Evolutionary conservation across 2,329 filamentous ascomycete species (phyloP), one percentile per base, ranked within the genome.

Genomic region (Hypoxylon sp.): DNA sequence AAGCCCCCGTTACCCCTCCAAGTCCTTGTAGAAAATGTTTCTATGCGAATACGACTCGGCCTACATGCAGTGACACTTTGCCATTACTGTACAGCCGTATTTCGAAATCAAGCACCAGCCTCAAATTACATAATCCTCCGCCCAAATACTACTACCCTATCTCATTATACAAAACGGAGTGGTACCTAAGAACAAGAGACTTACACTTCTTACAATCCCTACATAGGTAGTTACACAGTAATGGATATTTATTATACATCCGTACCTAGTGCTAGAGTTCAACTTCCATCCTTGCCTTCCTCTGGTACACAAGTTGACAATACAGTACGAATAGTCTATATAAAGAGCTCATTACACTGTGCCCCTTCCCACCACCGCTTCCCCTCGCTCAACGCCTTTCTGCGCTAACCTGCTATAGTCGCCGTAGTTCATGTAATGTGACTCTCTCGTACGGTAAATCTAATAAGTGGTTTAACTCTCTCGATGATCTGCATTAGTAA

Each of bases 401-500:
- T 2, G 12, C 25, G 16, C 16, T 51, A 51, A 12, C 9, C 39
- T 45, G 21, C 41, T 32, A 30, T 29, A 45, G 16, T 55, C 11
- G 23, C 51, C 37, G 4, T 21, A 2, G n/a, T 21, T 54, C 34
- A 9, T 29, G 23, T 41, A 30, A 21, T 29, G 51, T 54, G 23
- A 41, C 16, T 12, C 34, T 29, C 8, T 43, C 5, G n/a, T n/a
- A 54, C 52, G 39, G 52, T 19, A 30, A 27, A 32, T 32, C 21
- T 14, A 14, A 45, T 19, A 21, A 27, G 9, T 19, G 29, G 37
- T 39, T 16, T 41, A 19, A n/a, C 11, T 48, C 30, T 21, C 32
- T 57, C 34, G 32, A 58, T 23, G 56, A 60, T 39, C 48, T 39
- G 29, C 48, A 32, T 21, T 53, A 53, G 39, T 27, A 25, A 60